phyloP scores from a whole-genome alignment of 177 flowering plant species.

The Vitis hybrid region DNA sequence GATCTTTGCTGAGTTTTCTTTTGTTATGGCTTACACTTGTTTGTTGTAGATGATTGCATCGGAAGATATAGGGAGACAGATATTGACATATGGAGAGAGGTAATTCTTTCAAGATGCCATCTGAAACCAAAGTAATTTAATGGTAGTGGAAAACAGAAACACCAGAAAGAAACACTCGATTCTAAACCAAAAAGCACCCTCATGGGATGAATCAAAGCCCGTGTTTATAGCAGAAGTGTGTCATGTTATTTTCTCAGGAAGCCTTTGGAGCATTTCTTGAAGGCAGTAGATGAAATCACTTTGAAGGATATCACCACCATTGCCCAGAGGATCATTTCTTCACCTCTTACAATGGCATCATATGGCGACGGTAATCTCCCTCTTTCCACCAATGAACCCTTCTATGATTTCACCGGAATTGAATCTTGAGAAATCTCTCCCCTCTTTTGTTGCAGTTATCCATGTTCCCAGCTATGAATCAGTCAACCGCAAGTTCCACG shows the following conservation, averaged over 20 bases:
- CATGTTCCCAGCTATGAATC: slow-evolving; percentile 63
- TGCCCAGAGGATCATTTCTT: slow-evolving; percentile 49
- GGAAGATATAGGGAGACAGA: slow-evolving; percentile 70
- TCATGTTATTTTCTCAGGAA: slow-evolving; percentile 36
- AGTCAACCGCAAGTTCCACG: slow-evolving; percentile 50
- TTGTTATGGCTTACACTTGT: too few species aligned
- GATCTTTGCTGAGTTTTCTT: too few species aligned
- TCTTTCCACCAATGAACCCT: background rate
- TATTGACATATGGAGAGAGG: slow-evolving; percentile 76
- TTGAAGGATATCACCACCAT: slow-evolving; percentile 44
- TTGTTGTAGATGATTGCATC: slow-evolving; percentile 52
- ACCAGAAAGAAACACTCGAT: too few species aligned
- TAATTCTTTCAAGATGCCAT: too few species aligned
- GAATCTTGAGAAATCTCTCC: background rate
- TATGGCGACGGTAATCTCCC: slow-evolving; percentile 61
- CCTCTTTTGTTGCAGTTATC: slow-evolving; percentile 42
- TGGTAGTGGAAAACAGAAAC: too few species aligned
- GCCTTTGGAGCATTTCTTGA: slow-evolving; percentile 64
- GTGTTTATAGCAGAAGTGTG: too few species aligned
- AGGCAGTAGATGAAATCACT: slow-evolving; percentile 51
- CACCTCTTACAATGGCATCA: slow-evolving; percentile 76
- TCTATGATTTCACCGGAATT: background rate
- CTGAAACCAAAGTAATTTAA: too few species aligned
- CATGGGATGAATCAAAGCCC: too few species aligned
- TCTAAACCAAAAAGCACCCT: too few species aligned